Evolutionary conservation across 352 stramenopile species (phyloP), one percentile per base, ranked within the genome.

Genomic region (Phytophthora kernoviae): DNA sequence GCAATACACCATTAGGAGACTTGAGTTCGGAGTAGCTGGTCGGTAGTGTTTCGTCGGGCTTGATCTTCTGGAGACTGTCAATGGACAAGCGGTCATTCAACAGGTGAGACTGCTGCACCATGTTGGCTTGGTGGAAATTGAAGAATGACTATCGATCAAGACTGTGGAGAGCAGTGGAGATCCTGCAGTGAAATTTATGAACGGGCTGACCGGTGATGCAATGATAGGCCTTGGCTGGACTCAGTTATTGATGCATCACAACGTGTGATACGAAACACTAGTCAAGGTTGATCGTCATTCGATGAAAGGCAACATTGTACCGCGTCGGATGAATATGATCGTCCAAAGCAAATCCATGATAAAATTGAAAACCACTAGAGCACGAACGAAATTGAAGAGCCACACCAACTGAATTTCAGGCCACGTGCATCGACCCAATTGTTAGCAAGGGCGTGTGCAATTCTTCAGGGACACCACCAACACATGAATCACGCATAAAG

Each of bases 21-120:
- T 69, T 65, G 54, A 69, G 46, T 34, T 69, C 61, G 26, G 48
- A 48, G 51, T 69, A 69, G 18, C 60, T 62, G 50, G n/a, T 61
- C 26, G 4, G 58, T 15, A 50, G 41, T 5, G 15, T 20, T 22
- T 62, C 60, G 18, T 58, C 44, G 17, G 54, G 1, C 48, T 32
- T 46, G 7, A 50, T 47, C 20, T 63, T 62, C 33, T 53, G 40
- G 10, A 63, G 33, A 26, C 60, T 68, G 20, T 68, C 60, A 33
- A 68, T 9, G n/a, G 60, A 68, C n/a, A 57, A 18, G 27, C 59
- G 59, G 59, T 68, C 53, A 32, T 46, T 58, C 44, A 58, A n/a
- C n/a, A n/a, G 21, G 14, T 58, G 22, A 55, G 40, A 42, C n/a
- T n/a, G n/a, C n/a, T 55, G 60, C 32, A 22, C 54, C 60, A 68